Conservation (phyloP, 495 filamentous ascomycete genomes). For the Penicillium dipodomyicola region DNA sequence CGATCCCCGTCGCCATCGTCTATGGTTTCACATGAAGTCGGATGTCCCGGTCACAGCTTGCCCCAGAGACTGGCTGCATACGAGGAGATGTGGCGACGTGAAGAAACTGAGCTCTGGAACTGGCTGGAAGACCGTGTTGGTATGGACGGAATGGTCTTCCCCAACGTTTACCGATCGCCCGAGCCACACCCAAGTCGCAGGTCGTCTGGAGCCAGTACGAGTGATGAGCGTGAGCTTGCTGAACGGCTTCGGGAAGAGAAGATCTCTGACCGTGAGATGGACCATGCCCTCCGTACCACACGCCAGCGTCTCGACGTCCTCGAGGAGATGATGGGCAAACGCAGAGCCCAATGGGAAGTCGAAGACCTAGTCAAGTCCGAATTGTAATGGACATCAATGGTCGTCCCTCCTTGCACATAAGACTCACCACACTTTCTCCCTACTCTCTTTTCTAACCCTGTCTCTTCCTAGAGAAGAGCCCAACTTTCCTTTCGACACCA, state of each 20-base stretch:
- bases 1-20: conserved; percentile 49
- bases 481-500: not conserved
- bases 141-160: conserved; percentile 60
- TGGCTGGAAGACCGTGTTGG: conserved; percentile 92
- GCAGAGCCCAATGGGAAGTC: conserved; percentile 31
- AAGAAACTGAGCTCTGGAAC: conserved; percentile 91
- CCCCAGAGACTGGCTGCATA: conserved; percentile 79
- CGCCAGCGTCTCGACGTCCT: conserved; percentile 76
- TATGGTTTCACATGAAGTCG: conserved; percentile 37
- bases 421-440: not conserved
- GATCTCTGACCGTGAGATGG: conserved; percentile 78
- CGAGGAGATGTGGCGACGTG: conserved; percentile 86
- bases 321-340: conserved; percentile 66
- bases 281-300: conserved; percentile 79
- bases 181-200: conserved; percentile 26
- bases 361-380: conserved; percentile 20
- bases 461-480: not conserved
- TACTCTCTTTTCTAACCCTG: not conserved
- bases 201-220: conserved; percentile 20
- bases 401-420: not conserved
- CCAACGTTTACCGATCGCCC: conserved; percentile 29
- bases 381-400: conserved; percentile 11
- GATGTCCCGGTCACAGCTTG: conserved; percentile 32
- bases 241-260: conserved; percentile 61
- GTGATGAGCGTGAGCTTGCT: conserved; percentile 36